Evolutionary conservation across 495 filamentous ascomycete species (phyloP).

Genomic region (Podospora bellae-mahoneyi): DNA sequence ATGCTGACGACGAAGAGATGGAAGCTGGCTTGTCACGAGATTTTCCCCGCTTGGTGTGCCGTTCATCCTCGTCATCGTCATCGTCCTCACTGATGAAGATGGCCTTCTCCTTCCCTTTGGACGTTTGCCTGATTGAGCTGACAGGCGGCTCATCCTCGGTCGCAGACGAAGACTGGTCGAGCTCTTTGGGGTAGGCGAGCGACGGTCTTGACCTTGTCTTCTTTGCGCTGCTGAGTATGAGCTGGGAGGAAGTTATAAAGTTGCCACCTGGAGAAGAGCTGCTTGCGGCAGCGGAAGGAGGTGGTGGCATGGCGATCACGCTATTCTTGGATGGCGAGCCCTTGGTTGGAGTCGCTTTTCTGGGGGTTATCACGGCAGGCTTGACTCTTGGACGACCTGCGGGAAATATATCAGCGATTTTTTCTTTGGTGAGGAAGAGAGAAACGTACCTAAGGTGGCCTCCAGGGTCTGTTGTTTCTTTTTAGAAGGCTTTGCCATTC

Average conservation of each 20-base stretch:
- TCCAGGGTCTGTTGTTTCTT: slow-evolving; percentile 29
- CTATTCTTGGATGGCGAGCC: not conserved
- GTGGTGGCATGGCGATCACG: not conserved
- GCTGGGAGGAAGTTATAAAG: slow-evolving; percentile 17
- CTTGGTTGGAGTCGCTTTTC: not conserved
- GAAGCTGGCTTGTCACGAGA: not conserved
- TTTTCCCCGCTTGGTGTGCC: not conserved
- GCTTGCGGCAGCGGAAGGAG: not conserved
- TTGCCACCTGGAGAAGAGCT: not conserved
- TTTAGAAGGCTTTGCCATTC: slow-evolving; percentile 17
- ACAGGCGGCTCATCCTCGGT: not conserved
- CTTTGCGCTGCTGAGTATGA: not conserved
- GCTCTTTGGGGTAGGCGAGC: not conserved
- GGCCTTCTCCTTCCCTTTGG: not conserved
- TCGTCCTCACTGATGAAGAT: not conserved
- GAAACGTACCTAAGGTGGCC: slow-evolving; percentile 19
- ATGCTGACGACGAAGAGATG: not conserved
- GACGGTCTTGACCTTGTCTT: slow-evolving; percentile 1
- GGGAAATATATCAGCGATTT: not conserved
- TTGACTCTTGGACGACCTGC: slow-evolving; percentile 10
- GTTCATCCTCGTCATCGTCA: not conserved
- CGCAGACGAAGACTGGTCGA: not conserved
- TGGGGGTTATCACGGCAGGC: not conserved
- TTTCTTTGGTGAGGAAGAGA: not conserved
- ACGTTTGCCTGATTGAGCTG: not conserved